phyloP scores from a whole-genome alignment of 2,329 filamentous ascomycete genomes.

The Cytospora leucostoma region DNA sequence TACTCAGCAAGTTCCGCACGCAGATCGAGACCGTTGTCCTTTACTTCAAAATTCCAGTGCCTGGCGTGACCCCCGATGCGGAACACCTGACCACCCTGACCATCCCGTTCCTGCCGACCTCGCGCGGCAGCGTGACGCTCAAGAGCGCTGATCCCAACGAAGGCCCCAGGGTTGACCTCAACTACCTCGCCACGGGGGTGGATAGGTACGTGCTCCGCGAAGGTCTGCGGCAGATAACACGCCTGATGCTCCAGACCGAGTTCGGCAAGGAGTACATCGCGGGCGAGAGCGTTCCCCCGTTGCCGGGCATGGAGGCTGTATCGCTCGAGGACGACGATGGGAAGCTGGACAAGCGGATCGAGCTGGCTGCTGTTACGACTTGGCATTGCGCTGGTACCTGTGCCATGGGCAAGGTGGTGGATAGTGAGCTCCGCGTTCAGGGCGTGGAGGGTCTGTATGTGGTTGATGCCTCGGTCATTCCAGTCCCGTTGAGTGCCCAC shows the following conservation, averaged over 20 bases:
- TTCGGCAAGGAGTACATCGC: constrained; percentile 34
- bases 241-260: constrained; percentile 30
- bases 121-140: constrained; percentile 35
- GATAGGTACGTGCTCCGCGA: constrained; percentile 34
- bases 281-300: constrained; percentile 30
- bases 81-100: constrained; percentile 31
- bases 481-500: constrained; percentile 28
- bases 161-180: constrained; percentile 35
- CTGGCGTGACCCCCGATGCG: constrained; percentile 27
- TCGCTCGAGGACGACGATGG: constrained; percentile 32
- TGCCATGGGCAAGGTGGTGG: constrained; percentile 39
- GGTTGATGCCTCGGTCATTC: constrained; percentile 43
- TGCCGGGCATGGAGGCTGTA: constrained; percentile 30
- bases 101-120: constrained; percentile 33
- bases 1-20: no score
- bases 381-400: constrained; percentile 35
- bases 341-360: constrained; percentile 35
- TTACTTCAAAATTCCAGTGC: constrained; percentile 28
- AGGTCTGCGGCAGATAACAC: constrained; percentile 32
- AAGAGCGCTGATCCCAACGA: constrained; percentile 29
- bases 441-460: constrained; percentile 42
- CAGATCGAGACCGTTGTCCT: constrained; percentile 33
- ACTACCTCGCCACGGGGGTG: constrained; percentile 28
- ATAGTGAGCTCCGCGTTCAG: constrained; percentile 40
- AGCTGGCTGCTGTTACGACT: constrained; percentile 28